Evolutionary conservation across 441 rosid species (phyloP), one percentile per base, ranked within the genome.

Genomic region (Erysimum cheiri): DNA sequence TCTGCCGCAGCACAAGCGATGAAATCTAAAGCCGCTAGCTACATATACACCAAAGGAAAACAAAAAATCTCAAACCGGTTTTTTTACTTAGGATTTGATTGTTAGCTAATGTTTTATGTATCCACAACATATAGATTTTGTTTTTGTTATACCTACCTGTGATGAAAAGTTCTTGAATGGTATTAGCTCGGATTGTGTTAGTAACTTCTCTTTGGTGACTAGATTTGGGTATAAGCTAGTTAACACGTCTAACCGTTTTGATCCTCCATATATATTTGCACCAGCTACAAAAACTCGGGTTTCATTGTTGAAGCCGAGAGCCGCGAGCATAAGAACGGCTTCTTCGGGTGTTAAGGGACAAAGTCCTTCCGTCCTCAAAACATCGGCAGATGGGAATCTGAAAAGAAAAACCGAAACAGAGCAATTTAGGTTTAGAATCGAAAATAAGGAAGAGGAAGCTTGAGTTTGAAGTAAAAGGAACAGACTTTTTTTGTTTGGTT

Each of bases 301-400:
- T 81, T 84, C 85, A 15, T 97, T 84, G 64, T 74, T 83, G 78
- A 96, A 96, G 47, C 99, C 98, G 22, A 96, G 97, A 71, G 91
- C 99, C 4, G 89, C 92, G 40, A 96, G 96, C 93, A 91, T 89
- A 26, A 93, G 92, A 24, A 91, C 88, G 0, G 98, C 88, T 83
- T 93, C 99, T 84, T 96, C 98, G 2, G 99, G 99, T 33, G 97
- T 81, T 72, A 96, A 79, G 11, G 99, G 98, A 54, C 97, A 96
- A 62, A 96, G 79, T 47, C 98, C 99, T 82, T 92, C 97, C 17
- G 85, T 77, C 60, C 98, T 87, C 57, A 96, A 80, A 44, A 52
- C 81, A 24, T 83, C 82, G 13, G 97, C 88, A 59, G 92, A 86
- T 8, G 96, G 99, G 29, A 89, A 72, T 78, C 98, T 96, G 31